Evolutionary conservation across 2,329 filamentous ascomycete genomes (phyloP), one percentile per base, ranked within the genome.

Genomic region (Massarina eburnea): DNA sequence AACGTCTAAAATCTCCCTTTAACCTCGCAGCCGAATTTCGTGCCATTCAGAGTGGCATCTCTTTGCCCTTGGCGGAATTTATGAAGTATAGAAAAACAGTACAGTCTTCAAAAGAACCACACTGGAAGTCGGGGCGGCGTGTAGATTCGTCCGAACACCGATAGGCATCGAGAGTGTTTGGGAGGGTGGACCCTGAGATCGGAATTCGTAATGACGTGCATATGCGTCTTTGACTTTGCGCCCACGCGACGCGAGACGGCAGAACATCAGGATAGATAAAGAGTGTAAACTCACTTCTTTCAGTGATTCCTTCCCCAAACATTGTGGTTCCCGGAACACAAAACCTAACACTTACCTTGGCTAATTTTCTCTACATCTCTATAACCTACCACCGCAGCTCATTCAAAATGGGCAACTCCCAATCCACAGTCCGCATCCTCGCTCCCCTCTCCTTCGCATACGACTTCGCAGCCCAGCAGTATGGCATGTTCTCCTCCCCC

Each of bases 391-490:
- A 14, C 27, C n/a, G n/a, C n/a, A n/a, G n/a, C n/a, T n/a, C n/a
- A n/a, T 34, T 20, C 36, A 52, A 18, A 14, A 82, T 82, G 79
- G 79, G 76, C 43, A 70, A 81, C 55, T 71, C 75, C 26, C 74
- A 80, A 46, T 78, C 72, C 39, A 80, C 78, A 1, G 77, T 79
- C 40, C 76, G 76, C 52, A 77, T 74, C 57, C 68, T 82, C 15
- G 79, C 80, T 26, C 79, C 80, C 0, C 61, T 73, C 14, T 78
- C 78, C 18, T 83, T 83, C 64, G 40, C 72, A 15, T 76, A 78
- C 62, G 78, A 83, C 66, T 82, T 84, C 55, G 76, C 76, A 3
- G 74, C 77, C 1, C 80, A 84, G 61, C 77, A 80, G 59, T 83
- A 83, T 64, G 81, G 80, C 61, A 76, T 84, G 63, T 72, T 80